Conservation (phyloP, 2,329 filamentous ascomycete genomes). For the Colletotrichum graminicola region DNA sequence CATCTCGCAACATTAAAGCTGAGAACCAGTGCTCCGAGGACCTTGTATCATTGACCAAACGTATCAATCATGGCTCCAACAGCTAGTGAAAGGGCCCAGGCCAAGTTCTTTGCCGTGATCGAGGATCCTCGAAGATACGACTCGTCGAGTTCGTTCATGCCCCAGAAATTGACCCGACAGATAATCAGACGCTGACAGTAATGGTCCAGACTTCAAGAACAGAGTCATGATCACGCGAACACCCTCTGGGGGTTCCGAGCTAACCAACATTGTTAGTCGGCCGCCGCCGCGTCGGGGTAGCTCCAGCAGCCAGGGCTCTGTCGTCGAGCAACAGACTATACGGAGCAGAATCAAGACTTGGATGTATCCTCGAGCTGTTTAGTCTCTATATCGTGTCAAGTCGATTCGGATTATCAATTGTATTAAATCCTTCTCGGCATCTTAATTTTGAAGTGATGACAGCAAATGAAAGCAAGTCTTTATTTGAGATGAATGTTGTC, state of each 20-base stretch:
- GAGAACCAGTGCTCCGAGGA: not conserved
- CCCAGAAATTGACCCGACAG: not conserved
- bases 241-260: slow-evolving; percentile 31
- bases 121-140: slow-evolving; percentile 36
- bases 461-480: not conserved
- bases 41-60: not conserved
- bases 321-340: slow-evolving; percentile 11
- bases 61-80: slow-evolving; percentile 25
- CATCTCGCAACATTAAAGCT: no score
- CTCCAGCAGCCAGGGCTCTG: slow-evolving; percentile 30
- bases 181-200: not conserved
- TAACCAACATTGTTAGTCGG: slow-evolving; percentile 27
- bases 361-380: slow-evolving; percentile 17
- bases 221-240: slow-evolving; percentile 33
- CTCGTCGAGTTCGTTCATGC: slow-evolving; percentile 14
- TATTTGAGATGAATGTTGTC: not conserved
- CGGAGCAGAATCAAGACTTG: slow-evolving; percentile 35
- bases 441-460: not conserved
- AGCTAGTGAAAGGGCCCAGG: slow-evolving; percentile 28
- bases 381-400: no score
- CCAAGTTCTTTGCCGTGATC: slow-evolving; percentile 35
- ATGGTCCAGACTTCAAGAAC: slow-evolving; percentile 30
- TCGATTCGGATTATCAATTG: not conserved
- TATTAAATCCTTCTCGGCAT: not conserved
- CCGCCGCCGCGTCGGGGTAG: slow-evolving; percentile 27